Evolutionary conservation across 768 basidiomycete genomes (phyloP), one percentile per base, ranked within the genome.

Genomic region (Lentinus tigrinus): DNA sequence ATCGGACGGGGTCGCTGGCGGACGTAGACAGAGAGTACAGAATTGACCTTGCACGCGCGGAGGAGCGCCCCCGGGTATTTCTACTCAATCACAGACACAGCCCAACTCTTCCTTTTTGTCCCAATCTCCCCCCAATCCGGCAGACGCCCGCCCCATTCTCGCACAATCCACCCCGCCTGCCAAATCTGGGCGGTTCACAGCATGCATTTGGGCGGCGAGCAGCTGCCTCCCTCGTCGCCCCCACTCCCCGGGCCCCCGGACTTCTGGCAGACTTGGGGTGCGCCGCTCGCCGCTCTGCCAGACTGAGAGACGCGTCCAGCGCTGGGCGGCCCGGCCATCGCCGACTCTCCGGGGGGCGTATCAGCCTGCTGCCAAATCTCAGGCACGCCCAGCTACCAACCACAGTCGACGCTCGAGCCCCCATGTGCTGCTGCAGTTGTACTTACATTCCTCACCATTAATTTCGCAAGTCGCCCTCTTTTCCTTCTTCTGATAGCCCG

Each of bases 1-100:
- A 54, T 47, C 52, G 54, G 54, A 52, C 56, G 49, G 64, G 28
- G 47, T 46, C 47, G 58, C 36, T 53, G 60, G 65, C 58, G 60
- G 65, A 63, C 51, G 64, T 62, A 56, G 63, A 58, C 54, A 63
- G 56, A 63, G 56, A 58, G 66, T 59, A 64, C 62, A 64, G 65
- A 63, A 61, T 49, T 59, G 62, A 52, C 52, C 65, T 62, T 63
- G 58, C 60, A 59, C 61, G 58, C 58, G 57, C 58, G 58, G 31
- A 52, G n/a, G 55, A 53, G 56, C 57, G 57, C 59, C 60, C 58
- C 62, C 52, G 54, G 26, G 26, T 67, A 58, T 61, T 63, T 64
- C 60, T 64, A 67, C 55, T 58, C 58, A 56, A 57, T 54, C 56
- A 56, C 62, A 56, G 48, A 61, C 62, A 62, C 63, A 54, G 56